Evolutionary conservation across 2,329 filamentous ascomycete species (phyloP).

Genomic region (Aspergillus niger): DNA sequence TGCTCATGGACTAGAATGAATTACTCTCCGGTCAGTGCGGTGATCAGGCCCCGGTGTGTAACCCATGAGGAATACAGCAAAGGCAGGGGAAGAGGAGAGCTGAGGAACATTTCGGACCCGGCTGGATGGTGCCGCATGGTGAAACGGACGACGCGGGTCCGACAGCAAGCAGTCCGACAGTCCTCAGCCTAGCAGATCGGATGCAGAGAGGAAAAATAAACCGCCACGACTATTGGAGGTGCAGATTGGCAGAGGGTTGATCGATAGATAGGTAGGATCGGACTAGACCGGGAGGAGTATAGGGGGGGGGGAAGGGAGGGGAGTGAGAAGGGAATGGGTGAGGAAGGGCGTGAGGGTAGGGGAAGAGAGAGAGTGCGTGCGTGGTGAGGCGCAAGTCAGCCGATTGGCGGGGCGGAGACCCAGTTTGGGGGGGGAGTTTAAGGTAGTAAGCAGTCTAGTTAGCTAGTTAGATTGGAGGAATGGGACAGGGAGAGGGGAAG

Average conservation of each 20-base stretch:
- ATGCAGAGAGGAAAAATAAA: background rate
- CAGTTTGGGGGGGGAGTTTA: no score
- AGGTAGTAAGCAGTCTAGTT: no score
- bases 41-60: background rate
- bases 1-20: no score
- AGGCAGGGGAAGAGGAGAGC: background rate
- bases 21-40: background rate
- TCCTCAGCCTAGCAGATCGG: background rate
- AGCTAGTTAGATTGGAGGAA: no score
- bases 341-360: no score
- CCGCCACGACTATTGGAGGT: background rate
- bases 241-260: background rate
- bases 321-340: no score
- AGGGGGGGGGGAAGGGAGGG: background rate
- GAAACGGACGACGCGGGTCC: background rate
- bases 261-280: background rate
- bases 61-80: background rate
- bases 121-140: background rate
- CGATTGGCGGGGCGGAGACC: background rate
- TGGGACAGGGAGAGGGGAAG: background rate
- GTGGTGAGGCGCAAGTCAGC: conserved; percentile 4
- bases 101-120: background rate
- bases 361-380: background rate
- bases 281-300: background rate
- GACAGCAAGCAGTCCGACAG: background rate